Evolutionary conservation across 2,329 filamentous ascomycete species (phyloP), one percentile per base, ranked within the genome.

Genomic region (Colletotrichum orchidophilum): DNA sequence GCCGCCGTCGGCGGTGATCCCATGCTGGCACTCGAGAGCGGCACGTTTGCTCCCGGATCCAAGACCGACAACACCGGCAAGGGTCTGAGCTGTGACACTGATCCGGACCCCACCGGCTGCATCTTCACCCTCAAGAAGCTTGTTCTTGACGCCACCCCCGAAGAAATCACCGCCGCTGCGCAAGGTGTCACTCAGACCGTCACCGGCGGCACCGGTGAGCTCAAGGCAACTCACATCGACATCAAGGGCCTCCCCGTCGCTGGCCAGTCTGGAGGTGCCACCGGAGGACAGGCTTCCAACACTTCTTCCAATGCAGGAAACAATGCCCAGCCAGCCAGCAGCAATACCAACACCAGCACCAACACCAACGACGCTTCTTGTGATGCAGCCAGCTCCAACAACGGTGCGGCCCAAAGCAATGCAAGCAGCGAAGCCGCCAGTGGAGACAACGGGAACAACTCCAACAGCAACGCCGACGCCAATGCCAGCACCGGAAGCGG

Each of bases 121-220:
- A 90, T 90, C 77, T 86, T 88, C 78, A 83, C 83, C 27, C 79
- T 85, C 77, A 85, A 85, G 71, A 84, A 89, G 27, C 82, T 89
- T 46, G 86, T 89, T 15, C 81, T 87, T 46, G 88, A 89, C 54
- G 86, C 86, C 21, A 84, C 83, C 21, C 83, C 83, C 59, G 87
- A 80, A 3, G 88, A 91, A 79, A 88, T 90, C 75, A 75, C 81
- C 26, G 82, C 83, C 21, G 87, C 87, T n/a, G 85, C 87, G 15
- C 11, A 65, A 1, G 72, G 63, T 3, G 52, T 74, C 60, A 63
- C 55, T 2, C 75, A 77, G 27, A 80, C 79, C 5, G 78, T 81
- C 60, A 79, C 77, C 1, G 79, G 79, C 2, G 79, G 79, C 4
- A 80, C 78, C 9, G 79, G 78, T 8, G 75, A 74, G 35, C 79